These are phyloP conservation scores for Citrullus colocynthis DNA, from an alignment of 306 rosid species.

Conservation along the genomic window DNA sequence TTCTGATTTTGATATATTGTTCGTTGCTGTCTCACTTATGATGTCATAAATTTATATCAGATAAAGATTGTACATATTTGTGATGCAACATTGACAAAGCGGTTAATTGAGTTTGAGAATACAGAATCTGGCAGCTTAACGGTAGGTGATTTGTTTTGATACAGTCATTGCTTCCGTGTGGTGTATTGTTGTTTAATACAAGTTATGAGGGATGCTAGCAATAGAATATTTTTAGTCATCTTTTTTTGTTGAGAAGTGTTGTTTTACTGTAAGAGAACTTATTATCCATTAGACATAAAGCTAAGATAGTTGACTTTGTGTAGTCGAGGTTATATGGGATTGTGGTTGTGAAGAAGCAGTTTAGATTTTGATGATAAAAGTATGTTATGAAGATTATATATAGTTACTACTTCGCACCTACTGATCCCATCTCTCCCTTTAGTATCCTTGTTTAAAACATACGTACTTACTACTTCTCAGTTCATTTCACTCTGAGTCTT, in stretches of 20 bases:
- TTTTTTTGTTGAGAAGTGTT: neutral
- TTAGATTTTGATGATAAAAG: neutral
- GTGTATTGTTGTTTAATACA: neutral
- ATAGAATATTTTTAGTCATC: neutral
- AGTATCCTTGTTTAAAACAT: too few species aligned
- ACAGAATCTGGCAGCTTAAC: slow-evolving; percentile 84
- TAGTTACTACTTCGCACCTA: too few species aligned
- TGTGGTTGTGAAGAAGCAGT: neutral
- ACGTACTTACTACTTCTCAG: neutral
- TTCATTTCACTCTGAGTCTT: neutral
- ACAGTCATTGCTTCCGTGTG: neutral
- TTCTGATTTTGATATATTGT: neutral
- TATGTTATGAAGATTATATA: neutral
- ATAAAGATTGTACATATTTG: slow-evolving; percentile 71
- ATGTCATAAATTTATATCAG: slow-evolving; percentile 26
- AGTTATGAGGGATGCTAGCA: neutral
- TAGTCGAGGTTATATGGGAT: neutral
- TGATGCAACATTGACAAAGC: slow-evolving; percentile 78
- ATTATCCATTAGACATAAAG: neutral
- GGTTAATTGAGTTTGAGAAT: slow-evolving; percentile 79
- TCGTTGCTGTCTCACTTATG: neutral
- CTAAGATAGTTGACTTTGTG: neutral
- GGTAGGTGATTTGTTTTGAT: slow-evolving; percentile 17
- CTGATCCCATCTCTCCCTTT: too few species aligned
- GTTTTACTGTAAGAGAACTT: neutral